Base-by-base conservation (phyloP, 495 filamentous ascomycete genomes). In the Penicillium malachiteum region DNA sequence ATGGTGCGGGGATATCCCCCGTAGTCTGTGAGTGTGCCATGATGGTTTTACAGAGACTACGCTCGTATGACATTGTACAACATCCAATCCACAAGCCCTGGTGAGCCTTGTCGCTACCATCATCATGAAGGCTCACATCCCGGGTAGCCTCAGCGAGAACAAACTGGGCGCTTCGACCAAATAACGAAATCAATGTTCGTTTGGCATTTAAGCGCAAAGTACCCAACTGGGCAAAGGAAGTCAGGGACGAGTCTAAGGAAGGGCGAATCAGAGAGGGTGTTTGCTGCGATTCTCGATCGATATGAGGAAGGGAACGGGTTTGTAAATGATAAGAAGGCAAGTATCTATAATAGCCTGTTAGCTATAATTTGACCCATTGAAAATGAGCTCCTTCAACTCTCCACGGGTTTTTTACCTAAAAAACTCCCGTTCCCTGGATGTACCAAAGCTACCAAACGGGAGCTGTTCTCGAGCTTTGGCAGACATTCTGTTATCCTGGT, bases 71-170 rank as follows among this genome's bases (percentile, higher is more conserved):
- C 9, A 82, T 69, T 7, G 74, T 71, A 37, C 70, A 67, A 7
- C 71, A 69, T 5, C 77, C 76, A 14, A 81, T 56, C 64, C 69
- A 73, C 4, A 81, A 62, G 10, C 52, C 58, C 50, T 76, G 71
- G 5, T 59, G 63, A 1, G 67, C 58, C 18, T 61, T 56, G 42
- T 67, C 52, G n/a, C 60, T 64, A 33, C 64, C 55, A 43, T 73
- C 67, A 48, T 69, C 54, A 17, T 64, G 61, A 4, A 83, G 64
- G 9, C 80, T 80, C 1, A 83, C 50, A 1, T 77, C 75, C n/a
- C 71, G 73, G 5, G 83, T 84, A 3, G 84, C 83, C 57, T 88
- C 85, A 13, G 85, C 78, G 9, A 87, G 70, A 35, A 87, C 69
- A 51, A 84, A 80, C 59, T 83, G 77, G 33, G 73, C 64, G 14